Base-by-base conservation (phyloP, 495 filamentous ascomycete species). In the Neurospora pannonica region DNA sequence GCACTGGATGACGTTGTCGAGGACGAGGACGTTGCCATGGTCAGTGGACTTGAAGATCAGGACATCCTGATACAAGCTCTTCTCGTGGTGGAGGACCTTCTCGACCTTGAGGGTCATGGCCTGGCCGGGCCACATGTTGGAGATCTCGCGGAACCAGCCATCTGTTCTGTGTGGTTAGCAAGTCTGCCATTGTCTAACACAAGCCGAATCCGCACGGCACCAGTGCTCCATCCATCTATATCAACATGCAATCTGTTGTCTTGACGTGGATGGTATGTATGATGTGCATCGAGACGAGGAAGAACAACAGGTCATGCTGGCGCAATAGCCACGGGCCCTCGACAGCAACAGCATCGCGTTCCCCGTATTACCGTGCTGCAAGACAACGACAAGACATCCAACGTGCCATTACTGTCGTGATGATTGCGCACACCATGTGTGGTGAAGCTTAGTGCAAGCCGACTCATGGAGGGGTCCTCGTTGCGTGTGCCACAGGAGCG, bases 111-210 rank as follows among this genome's bases (percentile, higher is more conserved):
- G 91, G 76, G 92, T 97, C 95, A 98, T 98, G 80, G 96, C 96
- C 85, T 98, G 97, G 79, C 96, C 96, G 70, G 96, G 96, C 96
- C 97, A 99, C 94, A 98, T 97, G 79, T 93, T 86, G 74, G 93
- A 97, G 84, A 97, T 91, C 85, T 98, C 97, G 82, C 94, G 94
- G 91, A 98, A 98, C 97, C 96, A 99, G 85, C 95, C 96, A 97
- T 98, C 95, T 97, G 73, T 67, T 62, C 13, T 4, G 7, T 36
- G 28, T 60, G 54, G 54, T 67, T 67, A 67, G 54, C 54, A 28
- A 67, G 15, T 67, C 15, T 67, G 54, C 15, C 15, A 36, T 19
- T 19, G 28, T 31, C 31, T 4, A 9, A 31, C 28, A 36, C 28
- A 67, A 36, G 24, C 31, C 54, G 15, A 67, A 15, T 67, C 15